Base-by-base conservation (phyloP, 2,329 filamentous ascomycete species). In the Cladobotryum mycophilum region DNA sequence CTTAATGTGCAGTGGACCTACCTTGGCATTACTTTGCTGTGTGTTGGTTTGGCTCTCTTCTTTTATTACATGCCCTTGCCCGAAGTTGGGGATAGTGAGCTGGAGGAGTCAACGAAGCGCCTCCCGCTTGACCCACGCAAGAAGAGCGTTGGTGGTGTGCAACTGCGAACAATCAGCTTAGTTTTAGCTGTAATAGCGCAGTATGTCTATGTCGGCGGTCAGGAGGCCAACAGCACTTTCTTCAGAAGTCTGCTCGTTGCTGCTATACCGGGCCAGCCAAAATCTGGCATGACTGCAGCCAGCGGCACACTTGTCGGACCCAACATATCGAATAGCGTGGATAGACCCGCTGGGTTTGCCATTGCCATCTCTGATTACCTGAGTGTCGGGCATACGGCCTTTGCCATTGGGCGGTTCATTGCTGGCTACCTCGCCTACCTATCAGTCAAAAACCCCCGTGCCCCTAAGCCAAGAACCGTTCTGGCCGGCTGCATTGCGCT, bases 1-100 rank as follows among this genome's bases (percentile, higher is more conserved):
- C 78, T 87, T 55, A 82, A 86, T 54, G 86, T 92, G 2, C 89
- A 93, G 66, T 95, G 86, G 85, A 87, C 88, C 0, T 93, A 93
- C 59, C 77, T 93, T n/a, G 85, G 84, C 49, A 85, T 92, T 54
- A 88, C 87, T 0, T 73, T 86, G 20, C 84, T 90, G 50, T 88
- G 86, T 52, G 86, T 85, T 47, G 72, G 80, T 3, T 74, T 95
- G 3, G 86, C 82, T 0, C 70, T 85, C 3, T 80, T 85, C 61
- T 84, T 86, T 63, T 85, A 80, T 62, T 86, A 85, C 59, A 81
- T 84, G 73, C 82, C 82, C 0, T 68, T 85, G 2, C 81, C 82
- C 0, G 82, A 84, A 56, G 76, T 82, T 8, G 75, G 71, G 35
- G 80, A 83, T 55, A 65, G 67, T 15, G 79, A 82, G 54, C 71